Conservation (phyloP, 2,329 filamentous ascomycete genomes). For the Pleomassaria siparia region DNA sequence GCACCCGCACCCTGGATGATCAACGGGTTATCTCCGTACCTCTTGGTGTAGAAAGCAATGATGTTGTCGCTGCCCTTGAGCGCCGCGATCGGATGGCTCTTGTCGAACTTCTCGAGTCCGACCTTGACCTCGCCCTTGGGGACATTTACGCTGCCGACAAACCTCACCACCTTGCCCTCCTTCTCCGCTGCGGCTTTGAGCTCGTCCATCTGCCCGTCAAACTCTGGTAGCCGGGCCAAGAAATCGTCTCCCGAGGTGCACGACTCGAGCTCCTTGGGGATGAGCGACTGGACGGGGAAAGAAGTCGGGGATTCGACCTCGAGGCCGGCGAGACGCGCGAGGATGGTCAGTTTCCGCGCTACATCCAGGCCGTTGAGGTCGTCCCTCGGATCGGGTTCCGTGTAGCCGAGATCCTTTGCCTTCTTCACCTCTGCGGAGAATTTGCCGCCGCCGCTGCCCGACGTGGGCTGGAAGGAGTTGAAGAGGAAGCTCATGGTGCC, state of each 20-base stretch:
- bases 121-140: slow-evolving; percentile 82
- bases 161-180: slow-evolving; percentile 88
- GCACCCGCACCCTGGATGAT: slow-evolving; percentile 95
- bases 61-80: slow-evolving; percentile 98
- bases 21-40: slow-evolving; percentile 86
- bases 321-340: slow-evolving; percentile 82
- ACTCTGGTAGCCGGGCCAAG: slow-evolving; percentile 74
- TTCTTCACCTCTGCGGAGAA: slow-evolving; percentile 92
- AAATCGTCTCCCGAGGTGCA: slow-evolving; percentile 81
- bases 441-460: slow-evolving; percentile 71
- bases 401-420: slow-evolving; percentile 91
- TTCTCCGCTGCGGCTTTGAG: slow-evolving; percentile 82
- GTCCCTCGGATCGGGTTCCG: slow-evolving; percentile 82
- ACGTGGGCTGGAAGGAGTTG: slow-evolving; percentile 89
- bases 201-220: slow-evolving; percentile 87
- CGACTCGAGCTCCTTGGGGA: slow-evolving; percentile 81
- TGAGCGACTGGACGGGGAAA: slow-evolving; percentile 92
- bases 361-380: slow-evolving; percentile 88
- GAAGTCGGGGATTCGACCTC: slow-evolving; percentile 79
- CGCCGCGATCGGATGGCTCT: slow-evolving; percentile 85
- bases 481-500: slow-evolving; percentile 98
- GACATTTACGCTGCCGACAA: slow-evolving; percentile 91
- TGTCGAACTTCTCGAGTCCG: slow-evolving; percentile 80
- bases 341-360: slow-evolving; percentile 92
- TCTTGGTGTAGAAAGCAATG: slow-evolving; percentile 96